phyloP scores from a whole-genome alignment of 768 basidiomycete genomes.

The Paxillus rubicundulus region DNA sequence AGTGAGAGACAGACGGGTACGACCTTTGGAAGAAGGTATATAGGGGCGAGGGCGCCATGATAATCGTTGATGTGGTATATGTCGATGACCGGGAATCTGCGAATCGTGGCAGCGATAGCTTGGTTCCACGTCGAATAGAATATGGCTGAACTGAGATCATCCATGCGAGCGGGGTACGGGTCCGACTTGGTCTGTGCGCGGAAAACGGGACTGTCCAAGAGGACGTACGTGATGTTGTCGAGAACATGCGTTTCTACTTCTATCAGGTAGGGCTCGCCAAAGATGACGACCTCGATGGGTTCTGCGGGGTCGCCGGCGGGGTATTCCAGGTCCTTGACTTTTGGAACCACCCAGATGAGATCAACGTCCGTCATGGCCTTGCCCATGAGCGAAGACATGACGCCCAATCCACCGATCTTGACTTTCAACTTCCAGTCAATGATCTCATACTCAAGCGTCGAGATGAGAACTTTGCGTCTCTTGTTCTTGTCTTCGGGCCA shows the following conservation, averaged over 20 bases:
- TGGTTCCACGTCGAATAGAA: constrained; percentile 99
- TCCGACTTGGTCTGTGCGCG: constrained; percentile 95
- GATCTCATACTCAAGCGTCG: constrained; percentile 94
- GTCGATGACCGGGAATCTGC: constrained; percentile 82
- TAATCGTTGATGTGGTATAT: constrained; percentile 96
- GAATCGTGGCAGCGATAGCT: constrained; percentile 89
- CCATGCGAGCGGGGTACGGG: constrained; percentile 96
- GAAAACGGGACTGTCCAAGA: constrained; percentile 94
- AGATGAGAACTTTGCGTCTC: constrained; percentile 85
- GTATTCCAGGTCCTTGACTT: constrained; percentile 93
- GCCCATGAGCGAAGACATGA: constrained; percentile 97
- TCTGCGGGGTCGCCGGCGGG: constrained; percentile 89
- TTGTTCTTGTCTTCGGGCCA: constrained; percentile 95
- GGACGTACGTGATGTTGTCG: constrained; percentile 94
- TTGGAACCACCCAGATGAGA: constrained; percentile 89
- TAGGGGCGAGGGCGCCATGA: constrained; percentile 87
- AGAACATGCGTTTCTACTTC: constrained; percentile 91
- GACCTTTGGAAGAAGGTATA: constrained; percentile 90
- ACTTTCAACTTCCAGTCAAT: constrained; percentile 98
- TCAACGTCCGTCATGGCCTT: constrained; percentile 98
- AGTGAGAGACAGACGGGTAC: constrained; percentile 87
- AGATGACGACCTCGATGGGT: constrained; percentile 94
- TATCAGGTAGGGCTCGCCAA: constrained; percentile 92
- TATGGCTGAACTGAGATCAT: constrained; percentile 92
- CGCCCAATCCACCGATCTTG: constrained; percentile 96